phyloP scores from a whole-genome alignment of 1,284 basidiomycete species.

The Sporisorium scitamineum region DNA sequence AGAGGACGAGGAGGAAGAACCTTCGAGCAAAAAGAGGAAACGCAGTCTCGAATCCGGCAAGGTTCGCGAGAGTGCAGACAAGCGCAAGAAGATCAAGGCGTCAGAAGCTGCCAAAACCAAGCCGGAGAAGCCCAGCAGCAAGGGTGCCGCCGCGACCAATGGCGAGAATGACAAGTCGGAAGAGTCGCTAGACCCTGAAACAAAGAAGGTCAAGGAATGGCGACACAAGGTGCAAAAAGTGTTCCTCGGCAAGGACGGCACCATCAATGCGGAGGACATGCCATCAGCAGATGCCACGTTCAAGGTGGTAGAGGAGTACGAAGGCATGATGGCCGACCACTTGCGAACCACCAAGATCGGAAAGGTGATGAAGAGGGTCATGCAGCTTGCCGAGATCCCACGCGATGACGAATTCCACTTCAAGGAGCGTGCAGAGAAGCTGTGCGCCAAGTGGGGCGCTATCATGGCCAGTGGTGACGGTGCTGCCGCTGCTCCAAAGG shows the following conservation, averaged over 20 bases:
- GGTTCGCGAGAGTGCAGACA: slow-evolving; percentile 48
- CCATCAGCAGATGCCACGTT: slow-evolving; percentile 79
- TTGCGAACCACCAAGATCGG: slow-evolving; percentile 91
- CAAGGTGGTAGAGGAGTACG: slow-evolving; percentile 84
- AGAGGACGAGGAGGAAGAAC: slow-evolving; percentile 77
- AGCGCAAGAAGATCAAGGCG: slow-evolving; percentile 48
- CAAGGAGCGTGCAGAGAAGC: slow-evolving; percentile 76
- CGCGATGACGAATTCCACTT: slow-evolving; percentile 88
- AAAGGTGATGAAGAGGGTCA: slow-evolving; percentile 97
- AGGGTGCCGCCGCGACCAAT: slow-evolving; percentile 37
- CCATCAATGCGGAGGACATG: slow-evolving; percentile 66
- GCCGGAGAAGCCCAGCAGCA: slow-evolving; percentile 37
- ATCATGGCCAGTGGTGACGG: slow-evolving; percentile 34
- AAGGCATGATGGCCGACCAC: slow-evolving; percentile 83
- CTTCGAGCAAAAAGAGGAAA: slow-evolving; percentile 68
- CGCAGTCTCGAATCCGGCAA: slow-evolving; percentile 30
- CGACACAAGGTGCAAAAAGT: slow-evolving; percentile 89
- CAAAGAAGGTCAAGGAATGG: slow-evolving; percentile 77
- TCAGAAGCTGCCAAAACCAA: slow-evolving; percentile 44
- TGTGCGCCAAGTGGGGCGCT: slow-evolving; percentile 70
- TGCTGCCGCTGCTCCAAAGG: slow-evolving; percentile 5
- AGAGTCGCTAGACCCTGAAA: slow-evolving; percentile 74
- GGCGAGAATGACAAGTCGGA: slow-evolving; percentile 72
- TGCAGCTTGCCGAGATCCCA: slow-evolving; percentile 78
- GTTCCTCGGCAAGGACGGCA: slow-evolving; percentile 76